Evolutionary conservation across 2,329 filamentous ascomycete species (phyloP), one percentile per base, ranked within the genome.

Genomic region (Aureobasidium sp.): DNA sequence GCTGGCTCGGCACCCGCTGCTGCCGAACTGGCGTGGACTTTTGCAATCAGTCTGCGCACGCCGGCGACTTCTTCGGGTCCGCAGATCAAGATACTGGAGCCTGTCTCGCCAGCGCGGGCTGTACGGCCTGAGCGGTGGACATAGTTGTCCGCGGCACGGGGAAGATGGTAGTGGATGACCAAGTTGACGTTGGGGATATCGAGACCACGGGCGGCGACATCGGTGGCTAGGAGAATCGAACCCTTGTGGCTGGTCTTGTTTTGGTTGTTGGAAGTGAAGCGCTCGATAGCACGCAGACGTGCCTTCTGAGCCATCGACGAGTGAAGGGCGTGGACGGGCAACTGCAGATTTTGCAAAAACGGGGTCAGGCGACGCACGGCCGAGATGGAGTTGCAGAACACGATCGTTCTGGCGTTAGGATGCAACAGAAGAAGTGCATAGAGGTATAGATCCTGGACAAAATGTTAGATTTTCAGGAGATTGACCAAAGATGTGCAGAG

Each of bases 231-330:
- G 2, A 97, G 80, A 40, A 97, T 86, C 1, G 84, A 79, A 62
- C 68, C 75, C 8, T 69, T 25, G 39, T 58, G 48, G 24, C 22
- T 52, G 22, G 35, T 38, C 16, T 54, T 54, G 25, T 39, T 39
- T 21, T 55, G 57, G 14, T 53, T 42, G 0, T 71, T 67, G 0
- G 81, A 74, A 1, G 86, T 84, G 71, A 98, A 97, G 35, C 87
- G 85, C 66, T 98, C 93, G 2, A 98, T 80, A 1, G 89, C 91
- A 34, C 91, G 84, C n/a, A 96, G 77, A 39, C 93, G 89, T 3
- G 93, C 90, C 69, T 97, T 97, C 70, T 98, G 93, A 1, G 84
- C 79, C 93, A 98, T 97, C 59, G 90, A 86, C 0, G 90, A 96
- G 70, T 98, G 93, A 0, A 98, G 75, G 0, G 87, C 83, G 10